phyloP scores from a whole-genome alignment of 2,329 filamentous ascomycete species.

The Chaetomium olivaceum region DNA sequence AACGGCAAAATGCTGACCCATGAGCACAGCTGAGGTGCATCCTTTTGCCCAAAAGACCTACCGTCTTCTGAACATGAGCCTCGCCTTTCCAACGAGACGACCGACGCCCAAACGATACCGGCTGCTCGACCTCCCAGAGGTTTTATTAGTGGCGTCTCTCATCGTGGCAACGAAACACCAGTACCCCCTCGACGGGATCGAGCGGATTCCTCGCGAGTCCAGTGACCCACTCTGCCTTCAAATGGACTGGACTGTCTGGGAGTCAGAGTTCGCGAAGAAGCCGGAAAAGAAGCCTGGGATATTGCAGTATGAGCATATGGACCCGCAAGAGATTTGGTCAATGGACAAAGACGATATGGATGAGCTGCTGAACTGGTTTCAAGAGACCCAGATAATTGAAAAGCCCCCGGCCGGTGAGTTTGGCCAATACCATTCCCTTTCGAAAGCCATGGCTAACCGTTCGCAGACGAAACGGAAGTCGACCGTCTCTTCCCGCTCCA shows the following conservation, averaged over 20 bases:
- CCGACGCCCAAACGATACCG: slow-evolving; percentile 31
- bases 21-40: slow-evolving; percentile 62
- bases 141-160: slow-evolving; percentile 68
- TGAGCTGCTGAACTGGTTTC: slow-evolving; percentile 78
- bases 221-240: slow-evolving; percentile 59
- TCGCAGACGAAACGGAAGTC: slow-evolving; percentile 28
- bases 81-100: slow-evolving; percentile 54
- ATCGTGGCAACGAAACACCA: slow-evolving; percentile 76
- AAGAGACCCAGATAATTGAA: slow-evolving; percentile 57
- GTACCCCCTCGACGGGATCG: slow-evolving; percentile 68
- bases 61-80: slow-evolving; percentile 52
- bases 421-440: not conserved
- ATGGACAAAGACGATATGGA: slow-evolving; percentile 65
- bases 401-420: slow-evolving; percentile 19
- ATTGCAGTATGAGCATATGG: slow-evolving; percentile 34
- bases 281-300: slow-evolving; percentile 30
- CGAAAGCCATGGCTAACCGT: slow-evolving; percentile 7
- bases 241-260: slow-evolving; percentile 76
- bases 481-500: slow-evolving; percentile 31
- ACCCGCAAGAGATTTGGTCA: slow-evolving; percentile 36
- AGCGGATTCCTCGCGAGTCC: slow-evolving; percentile 50
- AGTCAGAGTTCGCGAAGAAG: slow-evolving; percentile 46
- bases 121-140: slow-evolving; percentile 68
- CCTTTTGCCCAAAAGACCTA: slow-evolving; percentile 59
- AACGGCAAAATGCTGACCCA: slow-evolving; percentile 33